Base-by-base conservation (phyloP, 148 eudicot genomes). In the Arctostaphylos glauca region DNA sequence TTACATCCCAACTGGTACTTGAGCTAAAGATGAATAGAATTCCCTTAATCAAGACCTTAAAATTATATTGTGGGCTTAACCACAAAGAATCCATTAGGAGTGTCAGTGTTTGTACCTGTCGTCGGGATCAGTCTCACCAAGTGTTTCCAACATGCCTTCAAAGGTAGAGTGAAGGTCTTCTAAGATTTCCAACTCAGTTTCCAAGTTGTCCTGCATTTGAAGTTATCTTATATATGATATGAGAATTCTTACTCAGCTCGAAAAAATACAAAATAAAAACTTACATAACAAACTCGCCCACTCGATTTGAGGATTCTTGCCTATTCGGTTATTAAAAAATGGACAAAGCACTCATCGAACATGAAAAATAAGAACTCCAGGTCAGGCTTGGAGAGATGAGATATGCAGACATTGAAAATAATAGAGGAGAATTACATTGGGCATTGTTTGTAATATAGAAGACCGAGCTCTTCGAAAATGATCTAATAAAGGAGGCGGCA, bases 401-500 rank as follows among this genome's bases (percentile, higher is more conserved):
- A 70, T 5, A 41, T 38, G n/a, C 47, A 21, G 60, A 86, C 79
- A 68, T 8, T 25, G 46, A 54, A 78, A 44, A 84, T 50, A 25
- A 62, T 5, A 82, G 74, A 50, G 52, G 41, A 78, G 75, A 14
- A 13, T 77, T 93, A 96, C 98, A 80, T 38, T 38, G 74, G 80
- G 80, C 86, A 83, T 85, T 46, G 90, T 77, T 44, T 56, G 84
- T 76, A 82, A 54, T 21, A 73, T 62, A 53, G 88, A 81, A 84
- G 79, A 86, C 23, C 59, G 84, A 87, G 86, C 84, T 83, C 73
- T 81, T 16, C 98, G 93, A 79, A 96, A 86, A 80, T 89, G 86
- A 68, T 92, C 88, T 80, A 96, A 83, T 82, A 96, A 84, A 55
- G 95, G 93, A 68, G 90, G 67, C 23, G 99, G 99, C 85, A 96